Evolutionary conservation across 2,329 filamentous ascomycete species (phyloP).

Genomic region (Botrytis galanthina): DNA sequence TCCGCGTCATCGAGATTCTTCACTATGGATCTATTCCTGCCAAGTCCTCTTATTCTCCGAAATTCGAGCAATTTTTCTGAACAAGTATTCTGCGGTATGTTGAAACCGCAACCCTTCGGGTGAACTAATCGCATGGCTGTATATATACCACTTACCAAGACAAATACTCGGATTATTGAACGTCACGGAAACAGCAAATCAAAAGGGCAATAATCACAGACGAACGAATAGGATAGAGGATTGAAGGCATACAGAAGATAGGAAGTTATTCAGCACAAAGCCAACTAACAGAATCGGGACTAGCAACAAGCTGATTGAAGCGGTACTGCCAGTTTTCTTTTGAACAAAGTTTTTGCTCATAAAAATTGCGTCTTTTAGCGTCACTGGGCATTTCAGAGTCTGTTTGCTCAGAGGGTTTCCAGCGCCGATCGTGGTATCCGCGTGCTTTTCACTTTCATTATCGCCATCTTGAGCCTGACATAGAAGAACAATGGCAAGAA

Average conservation of each 20-base stretch:
- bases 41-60: too few relatives aligned
- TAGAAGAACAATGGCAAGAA: slow-evolving; percentile 99
- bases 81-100: neutral
- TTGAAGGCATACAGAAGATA: neutral
- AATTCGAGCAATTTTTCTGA: too few relatives aligned
- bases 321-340: accelerated
- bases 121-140: neutral
- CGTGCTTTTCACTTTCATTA: slow-evolving; percentile 80
- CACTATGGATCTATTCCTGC: neutral
- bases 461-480: slow-evolving; percentile 99
- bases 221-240: neutral
- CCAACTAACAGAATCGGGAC: neutral
- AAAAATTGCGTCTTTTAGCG: neutral
- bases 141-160: neutral
- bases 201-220: neutral
- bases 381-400: slow-evolving; percentile 39
- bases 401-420: neutral
- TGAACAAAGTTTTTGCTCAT: neutral
- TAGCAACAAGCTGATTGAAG: neutral
- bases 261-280: neutral
- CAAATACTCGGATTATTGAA: neutral
- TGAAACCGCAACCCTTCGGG: neutral
- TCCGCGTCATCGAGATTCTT: too few relatives aligned
- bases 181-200: neutral
- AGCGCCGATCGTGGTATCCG: neutral